Evolutionary conservation across 2,329 filamentous ascomycete species (phyloP), one percentile per base, ranked within the genome.

Genomic region (Ceratocystis colombiana): DNA sequence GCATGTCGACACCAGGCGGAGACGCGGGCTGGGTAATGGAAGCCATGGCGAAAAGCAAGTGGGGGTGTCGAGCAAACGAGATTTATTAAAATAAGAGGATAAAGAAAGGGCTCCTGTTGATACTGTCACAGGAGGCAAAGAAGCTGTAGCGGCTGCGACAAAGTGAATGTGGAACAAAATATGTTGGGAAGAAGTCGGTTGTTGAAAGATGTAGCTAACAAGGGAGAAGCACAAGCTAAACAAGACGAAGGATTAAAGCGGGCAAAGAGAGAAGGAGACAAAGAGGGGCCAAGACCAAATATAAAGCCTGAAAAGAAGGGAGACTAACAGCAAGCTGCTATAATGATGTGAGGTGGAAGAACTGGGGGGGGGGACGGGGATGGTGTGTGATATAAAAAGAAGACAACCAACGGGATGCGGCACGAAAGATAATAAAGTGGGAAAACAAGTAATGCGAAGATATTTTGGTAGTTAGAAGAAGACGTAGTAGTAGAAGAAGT

Each of bases 61-160:
- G 6, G 7, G 55, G 2, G 17, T 59, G 6, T n/a, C 28, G 22
- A 25, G 12, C 4, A 15, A 28, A 20, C 20, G 55, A 3, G 55
- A 8, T 59, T 20, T 59, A 30, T n/a, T 20, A 70, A 61, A 57
- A 72, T 71, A 53, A 69, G 70, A 53, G 37, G 4, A 41, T 41
- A 15, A 41, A 64, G 22, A 53, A 4, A 20, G 22, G 28, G 28
- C 28, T 28, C 15, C 7, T 15, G 28, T 59, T 37, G 17, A 25
- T n/a, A 8, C 2, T 59, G 28, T 33, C 30, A n/a, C 55, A 12
- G 28, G 17, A 30, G n/a, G 55, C 15, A 15, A 15, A 37, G 55
- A 59, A 37, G 12, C 8, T 33, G 25, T 30, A 59, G 17, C 17
- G 25, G 55, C 15, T 37, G 55, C 8, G 55, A 37, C 55, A 20